Base-by-base conservation (phyloP, 2,329 filamentous ascomycete genomes). In the Capronia coronata region DNA sequence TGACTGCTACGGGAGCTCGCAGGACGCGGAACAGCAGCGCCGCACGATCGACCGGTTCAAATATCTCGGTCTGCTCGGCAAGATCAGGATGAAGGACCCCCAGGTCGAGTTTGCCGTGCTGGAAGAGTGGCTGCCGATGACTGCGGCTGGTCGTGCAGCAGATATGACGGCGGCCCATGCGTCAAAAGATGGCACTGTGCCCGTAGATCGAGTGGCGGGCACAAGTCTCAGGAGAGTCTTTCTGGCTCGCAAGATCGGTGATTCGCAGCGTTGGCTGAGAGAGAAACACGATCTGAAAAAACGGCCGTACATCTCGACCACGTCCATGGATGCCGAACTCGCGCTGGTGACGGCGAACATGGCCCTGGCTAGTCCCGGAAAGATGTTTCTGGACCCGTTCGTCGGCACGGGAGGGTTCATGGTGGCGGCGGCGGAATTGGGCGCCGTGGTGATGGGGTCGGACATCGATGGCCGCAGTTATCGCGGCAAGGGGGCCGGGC, bases 311-410 rank as follows among this genome's bases (percentile, higher is more conserved):
- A 97, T 98, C 61, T 88, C 86, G 59, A 97, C 91, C 0, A 98
- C 93, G 0, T 93, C 87, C 39, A 97, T 98, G 93, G 93, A 98
- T 65, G 86, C 91, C 0, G 93, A 97, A 66, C 75, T 98, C 37
- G 87, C 89, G 10, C 76, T 98, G 1, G 73, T 98, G 18, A 96
- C 90, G 0, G 93, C 91, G 1, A 98, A 97, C 63, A 82, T 98
- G 59, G 87, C 87, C 0, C 79, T 87, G 11, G 89, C 89, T 0
- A 83, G 73, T 0, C 86, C 89, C 0, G 91, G 88, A 0, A 94
- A 87, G 63, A 65, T 97, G 1, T 87, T 94, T 61, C 96, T 91
- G 62, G 93, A 98, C 61, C 93, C 93, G 0, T 98, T 98, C 64
- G 89, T 93, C 51, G 93, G 93, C 3, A 97, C 93, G 0, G 93